Conservation (phyloP, 2,329 filamentous ascomycete genomes). For the Apiospora pterosperma region DNA sequence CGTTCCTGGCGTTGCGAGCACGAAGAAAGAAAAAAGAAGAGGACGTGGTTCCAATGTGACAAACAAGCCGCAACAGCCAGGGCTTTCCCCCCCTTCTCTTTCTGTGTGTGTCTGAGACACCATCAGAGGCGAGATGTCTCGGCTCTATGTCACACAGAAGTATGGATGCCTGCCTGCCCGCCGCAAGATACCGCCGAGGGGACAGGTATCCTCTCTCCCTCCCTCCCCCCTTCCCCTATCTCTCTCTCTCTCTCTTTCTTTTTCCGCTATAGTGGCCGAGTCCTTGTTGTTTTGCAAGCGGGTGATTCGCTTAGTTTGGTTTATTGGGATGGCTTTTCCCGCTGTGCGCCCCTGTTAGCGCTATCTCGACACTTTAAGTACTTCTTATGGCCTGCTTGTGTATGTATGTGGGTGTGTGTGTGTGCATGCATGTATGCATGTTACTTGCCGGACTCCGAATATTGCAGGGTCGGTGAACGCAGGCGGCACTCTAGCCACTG, state of each 20-base stretch:
- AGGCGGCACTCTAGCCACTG: background rate
- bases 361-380: background rate
- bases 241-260: background rate
- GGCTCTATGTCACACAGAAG: background rate
- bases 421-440: background rate
- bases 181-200: background rate
- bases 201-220: too few relatives aligned
- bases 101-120: background rate
- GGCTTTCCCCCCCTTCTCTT: background rate
- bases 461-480: background rate
- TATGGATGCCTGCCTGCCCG: background rate
- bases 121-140: background rate
- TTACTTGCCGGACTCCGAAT: slow-evolving; percentile 6
- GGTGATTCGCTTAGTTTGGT: background rate
- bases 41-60: background rate
- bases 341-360: background rate
- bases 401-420: too few relatives aligned
- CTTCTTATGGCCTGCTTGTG: too few relatives aligned
- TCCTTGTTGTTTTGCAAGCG: background rate
- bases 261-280: background rate
- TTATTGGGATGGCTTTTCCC: background rate
- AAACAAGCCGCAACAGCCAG: background rate
- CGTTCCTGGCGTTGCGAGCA: background rate
- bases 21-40: background rate
- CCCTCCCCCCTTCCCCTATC: too few relatives aligned